Evolutionary conservation across 179 eudicot genomes (phyloP).

Genomic region (Spergularia azorica): DNA sequence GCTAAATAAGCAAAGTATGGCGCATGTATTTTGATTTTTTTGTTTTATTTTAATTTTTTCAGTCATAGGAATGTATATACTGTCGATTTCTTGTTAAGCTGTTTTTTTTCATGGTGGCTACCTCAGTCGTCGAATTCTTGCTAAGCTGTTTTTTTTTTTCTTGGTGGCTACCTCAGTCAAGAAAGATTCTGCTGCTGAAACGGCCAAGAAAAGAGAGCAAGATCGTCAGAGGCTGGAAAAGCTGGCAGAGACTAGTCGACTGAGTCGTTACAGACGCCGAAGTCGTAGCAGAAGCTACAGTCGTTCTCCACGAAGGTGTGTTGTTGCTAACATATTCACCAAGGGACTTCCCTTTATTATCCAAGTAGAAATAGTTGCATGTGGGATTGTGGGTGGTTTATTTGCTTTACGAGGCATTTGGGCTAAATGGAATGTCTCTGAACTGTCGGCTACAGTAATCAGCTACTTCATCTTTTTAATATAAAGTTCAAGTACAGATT

Average conservation of each 20-base stretch:
- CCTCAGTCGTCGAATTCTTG: no score
- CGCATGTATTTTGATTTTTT: constrained; percentile 22
- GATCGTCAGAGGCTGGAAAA: constrained; percentile 92
- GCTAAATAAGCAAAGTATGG: constrained; percentile 81
- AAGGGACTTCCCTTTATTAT: neutral
- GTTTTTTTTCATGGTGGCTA: neutral
- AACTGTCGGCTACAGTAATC: neutral
- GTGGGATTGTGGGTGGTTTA: neutral
- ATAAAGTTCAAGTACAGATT: no score
- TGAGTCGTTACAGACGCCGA: constrained; percentile 66
- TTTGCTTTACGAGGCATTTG: neutral
- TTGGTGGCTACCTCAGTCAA: constrained; percentile 54
- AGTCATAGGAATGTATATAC: neutral
- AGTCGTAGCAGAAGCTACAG: constrained; percentile 93
- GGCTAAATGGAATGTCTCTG: neutral
- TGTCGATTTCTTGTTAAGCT: neutral
- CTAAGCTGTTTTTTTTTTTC: constrained; percentile 18
- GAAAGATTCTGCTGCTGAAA: constrained; percentile 88
- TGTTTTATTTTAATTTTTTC: neutral
- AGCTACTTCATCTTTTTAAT: no score
- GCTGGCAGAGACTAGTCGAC: constrained; percentile 85
- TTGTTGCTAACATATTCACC: neutral
- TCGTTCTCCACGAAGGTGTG: constrained; percentile 82
- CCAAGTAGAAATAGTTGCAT: neutral
- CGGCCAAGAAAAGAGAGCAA: constrained; percentile 92